A percentile compares a stretch with the other conserved stretches of the same genome.
Evolutionary conservation across 2,329 filamentous ascomycete species (phyloP).

Genomic region (Berkeleyomyces rouxiae): DNA sequence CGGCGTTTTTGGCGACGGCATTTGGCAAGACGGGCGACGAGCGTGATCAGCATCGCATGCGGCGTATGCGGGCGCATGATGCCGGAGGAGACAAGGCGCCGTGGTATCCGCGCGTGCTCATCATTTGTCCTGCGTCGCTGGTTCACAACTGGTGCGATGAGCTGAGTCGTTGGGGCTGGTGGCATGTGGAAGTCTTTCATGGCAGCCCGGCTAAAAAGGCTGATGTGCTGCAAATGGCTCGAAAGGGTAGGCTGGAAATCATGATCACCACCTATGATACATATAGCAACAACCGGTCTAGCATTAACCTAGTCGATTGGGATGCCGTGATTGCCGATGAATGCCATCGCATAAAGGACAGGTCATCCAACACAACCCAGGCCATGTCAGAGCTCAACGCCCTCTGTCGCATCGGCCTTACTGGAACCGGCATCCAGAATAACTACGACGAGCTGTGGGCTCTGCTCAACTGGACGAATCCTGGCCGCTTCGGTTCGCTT

Average conservation of each 20-base stretch:
- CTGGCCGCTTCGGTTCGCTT: constrained; percentile 48
- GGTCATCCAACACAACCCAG: constrained; percentile 57
- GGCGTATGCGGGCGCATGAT: constrained; percentile 52
- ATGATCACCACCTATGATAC: constrained; percentile 91
- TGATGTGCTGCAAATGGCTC: constrained; percentile 53
- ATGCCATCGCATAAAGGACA: constrained; percentile 77
- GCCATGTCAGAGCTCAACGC: constrained; percentile 85
- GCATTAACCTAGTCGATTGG: constrained; percentile 75
- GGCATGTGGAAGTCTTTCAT: constrained; percentile 73
- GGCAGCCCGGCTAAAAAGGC: constrained; percentile 43
- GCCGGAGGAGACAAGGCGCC: neutral
- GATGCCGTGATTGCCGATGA: constrained; percentile 91
- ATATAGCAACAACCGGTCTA: constrained; percentile 58
- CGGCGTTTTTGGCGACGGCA: constrained; percentile 74
- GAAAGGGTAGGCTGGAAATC: constrained; percentile 64
- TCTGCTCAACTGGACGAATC: constrained; percentile 88
- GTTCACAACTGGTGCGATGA: constrained; percentile 88
- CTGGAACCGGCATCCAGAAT: constrained; percentile 93
- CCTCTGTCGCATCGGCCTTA: constrained; percentile 80
- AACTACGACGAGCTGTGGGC: constrained; percentile 97
- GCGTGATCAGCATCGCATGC: constrained; percentile 70
- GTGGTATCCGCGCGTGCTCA: constrained; percentile 47
- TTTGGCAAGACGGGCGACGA: constrained; percentile 91
- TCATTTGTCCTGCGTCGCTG: constrained; percentile 76
- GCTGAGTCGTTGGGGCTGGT: constrained; percentile 84